Conservation (phyloP, 345 rosid genomes). For the Corchorus capsularis region DNA sequence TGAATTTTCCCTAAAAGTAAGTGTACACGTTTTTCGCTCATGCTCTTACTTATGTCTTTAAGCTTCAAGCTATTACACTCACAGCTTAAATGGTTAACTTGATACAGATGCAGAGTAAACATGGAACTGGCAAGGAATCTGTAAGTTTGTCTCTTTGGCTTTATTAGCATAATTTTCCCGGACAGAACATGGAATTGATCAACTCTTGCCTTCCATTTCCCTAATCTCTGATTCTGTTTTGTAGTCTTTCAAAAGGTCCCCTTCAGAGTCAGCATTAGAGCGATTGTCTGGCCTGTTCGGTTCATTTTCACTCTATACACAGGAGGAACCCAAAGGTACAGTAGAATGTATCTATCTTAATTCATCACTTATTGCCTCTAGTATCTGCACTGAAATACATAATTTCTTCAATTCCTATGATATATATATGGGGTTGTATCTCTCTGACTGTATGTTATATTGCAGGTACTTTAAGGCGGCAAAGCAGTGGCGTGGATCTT, state of each 20-base stretch:
- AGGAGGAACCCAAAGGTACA: slow-evolving; percentile 67
- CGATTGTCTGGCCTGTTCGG: slow-evolving; percentile 68
- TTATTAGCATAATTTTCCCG: background rate
- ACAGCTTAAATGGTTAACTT: slow-evolving; percentile 8
- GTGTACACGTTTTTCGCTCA: background rate
- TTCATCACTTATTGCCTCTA: background rate
- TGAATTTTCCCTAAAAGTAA: slow-evolving; percentile 85
- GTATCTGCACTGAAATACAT: background rate
- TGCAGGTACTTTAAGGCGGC: slow-evolving; percentile 72
- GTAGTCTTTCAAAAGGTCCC: slow-evolving; percentile 66
- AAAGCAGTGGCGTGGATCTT: slow-evolving; percentile 68
- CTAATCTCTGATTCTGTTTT: slow-evolving; percentile 7
- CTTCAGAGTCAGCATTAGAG: slow-evolving; percentile 85
- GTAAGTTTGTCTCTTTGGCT: slow-evolving; percentile 39
- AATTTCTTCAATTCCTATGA: background rate
- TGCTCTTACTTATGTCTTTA: background rate
- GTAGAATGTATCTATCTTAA: background rate
- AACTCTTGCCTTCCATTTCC: background rate
- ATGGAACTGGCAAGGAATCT: slow-evolving; percentile 60
- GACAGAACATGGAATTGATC: background rate
- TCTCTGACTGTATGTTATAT: slow-evolving; percentile 2
- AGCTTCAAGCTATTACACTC: background rate
- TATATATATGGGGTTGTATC: background rate
- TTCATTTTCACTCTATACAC: slow-evolving; percentile 65
- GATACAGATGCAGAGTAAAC: slow-evolving; percentile 81